Percentiles rank a stretch among this genome's conserved stretches.
Conservation (phyloP, 495 filamentous ascomycete species). For the Halenospora varia region DNA sequence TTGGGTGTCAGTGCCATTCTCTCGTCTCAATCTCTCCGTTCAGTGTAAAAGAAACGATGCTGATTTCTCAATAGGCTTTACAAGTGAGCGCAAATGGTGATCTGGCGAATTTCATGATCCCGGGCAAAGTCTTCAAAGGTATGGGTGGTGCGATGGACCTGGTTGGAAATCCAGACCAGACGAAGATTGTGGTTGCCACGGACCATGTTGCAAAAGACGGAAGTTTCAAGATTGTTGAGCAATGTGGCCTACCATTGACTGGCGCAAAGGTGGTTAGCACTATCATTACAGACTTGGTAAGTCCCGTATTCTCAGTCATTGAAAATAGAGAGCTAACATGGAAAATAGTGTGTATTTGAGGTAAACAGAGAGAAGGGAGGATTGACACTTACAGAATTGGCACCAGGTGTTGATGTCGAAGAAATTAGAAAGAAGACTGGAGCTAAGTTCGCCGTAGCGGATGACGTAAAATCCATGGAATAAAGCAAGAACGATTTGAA, state of each 20-base stretch:
- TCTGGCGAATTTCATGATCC: conserved; percentile 91
- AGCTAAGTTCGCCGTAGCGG: conserved; percentile 73
- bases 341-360: conserved; percentile 80
- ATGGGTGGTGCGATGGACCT: conserved; percentile 95
- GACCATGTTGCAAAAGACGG: conserved; percentile 94
- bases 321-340: background rate
- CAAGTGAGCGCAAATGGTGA: conserved; percentile 82
- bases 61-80: conserved; percentile 52
- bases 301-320: conserved; percentile 14
- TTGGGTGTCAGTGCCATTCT: conserved; percentile 47
- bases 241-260: conserved; percentile 85
- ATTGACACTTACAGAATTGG: conserved; percentile 78
- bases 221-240: conserved; percentile 83
- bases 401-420: conserved; percentile 82
- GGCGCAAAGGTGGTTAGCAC: conserved; percentile 78
- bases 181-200: conserved; percentile 95
- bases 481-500: conserved; percentile 24
- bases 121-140: conserved; percentile 88
- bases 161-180: conserved; percentile 76
- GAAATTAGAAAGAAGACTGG: conserved; percentile 86
- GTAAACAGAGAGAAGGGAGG: conserved; percentile 67
- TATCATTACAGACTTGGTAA: conserved; percentile 84
- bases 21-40: background rate
- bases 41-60: background rate
- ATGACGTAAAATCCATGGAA: conserved; percentile 76